These are phyloP conservation scores for Yamadazyma trypodendri DNA, from an alignment of 1,139 yeast genomes.

Conservation along the genomic window DNA sequence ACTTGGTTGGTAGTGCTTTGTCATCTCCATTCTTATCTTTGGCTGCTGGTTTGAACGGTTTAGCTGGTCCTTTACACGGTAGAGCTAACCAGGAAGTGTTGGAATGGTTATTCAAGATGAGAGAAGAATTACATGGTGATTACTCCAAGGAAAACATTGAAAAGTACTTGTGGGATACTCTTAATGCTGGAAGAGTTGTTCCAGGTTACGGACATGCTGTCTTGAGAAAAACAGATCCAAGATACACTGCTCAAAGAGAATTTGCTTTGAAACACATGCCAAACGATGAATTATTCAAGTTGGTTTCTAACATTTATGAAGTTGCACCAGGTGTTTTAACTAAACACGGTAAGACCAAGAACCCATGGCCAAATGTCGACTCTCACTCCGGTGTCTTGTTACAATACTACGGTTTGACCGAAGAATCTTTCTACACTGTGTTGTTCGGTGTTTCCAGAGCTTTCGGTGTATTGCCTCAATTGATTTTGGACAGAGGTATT, in stretches of 20 bases:
- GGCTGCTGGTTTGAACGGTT: slow-evolving; percentile 94
- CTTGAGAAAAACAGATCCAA: slow-evolving; percentile 94
- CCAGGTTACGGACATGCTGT: slow-evolving; percentile 99
- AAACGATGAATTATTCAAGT: slow-evolving; percentile 87
- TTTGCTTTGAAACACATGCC: slow-evolving; percentile 97
- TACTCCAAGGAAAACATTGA: slow-evolving; percentile 74
- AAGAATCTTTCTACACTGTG: slow-evolving; percentile 95
- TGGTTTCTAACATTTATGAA: slow-evolving; percentile 87
- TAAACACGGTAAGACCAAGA: slow-evolving; percentile 97
- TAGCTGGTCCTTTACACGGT: slow-evolving; percentile 98
- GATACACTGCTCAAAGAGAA: slow-evolving; percentile 96
- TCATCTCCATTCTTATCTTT: slow-evolving; percentile 90
- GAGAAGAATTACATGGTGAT: slow-evolving; percentile 70
- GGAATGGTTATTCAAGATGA: slow-evolving; percentile 86
- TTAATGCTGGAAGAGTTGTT: slow-evolving; percentile 90
- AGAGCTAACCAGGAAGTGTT: slow-evolving; percentile 98
- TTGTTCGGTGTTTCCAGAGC: slow-evolving; percentile 98
- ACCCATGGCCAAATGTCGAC: slow-evolving; percentile 99
- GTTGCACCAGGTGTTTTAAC: slow-evolving; percentile 95
- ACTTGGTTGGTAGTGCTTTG: slow-evolving; percentile 93
- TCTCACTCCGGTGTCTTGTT: slow-evolving; percentile 95
- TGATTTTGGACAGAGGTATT: slow-evolving; percentile 92
- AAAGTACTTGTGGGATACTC: slow-evolving; percentile 87
- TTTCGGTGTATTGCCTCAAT: slow-evolving; percentile 94
- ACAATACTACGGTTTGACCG: slow-evolving; percentile 95